A percentile compares a stretch with the other conserved stretches of the same genome.
Conservation (phyloP, 2,329 filamentous ascomycete genomes). For the Aspergillus latus region DNA sequence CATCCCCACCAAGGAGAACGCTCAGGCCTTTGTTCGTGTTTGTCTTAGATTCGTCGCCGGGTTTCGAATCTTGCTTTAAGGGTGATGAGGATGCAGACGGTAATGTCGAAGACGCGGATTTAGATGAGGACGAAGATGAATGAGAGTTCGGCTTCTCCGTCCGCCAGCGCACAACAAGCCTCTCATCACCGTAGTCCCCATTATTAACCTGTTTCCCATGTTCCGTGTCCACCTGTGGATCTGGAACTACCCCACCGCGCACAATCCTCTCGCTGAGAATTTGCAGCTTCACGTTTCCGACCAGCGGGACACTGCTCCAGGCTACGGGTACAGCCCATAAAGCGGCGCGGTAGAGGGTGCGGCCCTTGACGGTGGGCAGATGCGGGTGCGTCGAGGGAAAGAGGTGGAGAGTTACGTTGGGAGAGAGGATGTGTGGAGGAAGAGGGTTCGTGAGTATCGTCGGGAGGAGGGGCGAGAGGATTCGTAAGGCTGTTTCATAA, state of each 20-base stretch:
- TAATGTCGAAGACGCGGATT: not conserved
- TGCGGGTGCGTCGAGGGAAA: slow-evolving; percentile 62
- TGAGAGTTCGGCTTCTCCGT: slow-evolving; percentile 48
- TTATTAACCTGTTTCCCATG: slow-evolving; percentile 29
- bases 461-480: slow-evolving; percentile 61
- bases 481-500: slow-evolving; percentile 52
- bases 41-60: slow-evolving; percentile 18
- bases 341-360: slow-evolving; percentile 86
- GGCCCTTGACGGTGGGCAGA: slow-evolving; percentile 86
- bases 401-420: slow-evolving; percentile 61
- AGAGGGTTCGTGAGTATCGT: slow-evolving; percentile 61
- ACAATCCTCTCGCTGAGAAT: slow-evolving; percentile 89
- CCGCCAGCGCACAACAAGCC: slow-evolving; percentile 88
- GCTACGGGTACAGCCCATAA: slow-evolving; percentile 95
- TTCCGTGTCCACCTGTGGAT: slow-evolving; percentile 29
- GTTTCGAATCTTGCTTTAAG: slow-evolving; percentile 12
- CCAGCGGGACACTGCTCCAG: slow-evolving; percentile 87
- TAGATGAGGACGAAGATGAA: not conserved
- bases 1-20: slow-evolving; percentile 54
- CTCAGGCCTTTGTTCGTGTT: slow-evolving; percentile 43
- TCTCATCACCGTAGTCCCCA: slow-evolving; percentile 55
- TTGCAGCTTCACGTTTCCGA: slow-evolving; percentile 84
- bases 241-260: slow-evolving; percentile 49
- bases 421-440: slow-evolving; percentile 62
- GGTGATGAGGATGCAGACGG: not conserved